Percentiles rank a stretch among this genome's conserved stretches.
Evolutionary conservation across 139 green algal species (phyloP).

Genomic region (Closterium sp.): DNA sequence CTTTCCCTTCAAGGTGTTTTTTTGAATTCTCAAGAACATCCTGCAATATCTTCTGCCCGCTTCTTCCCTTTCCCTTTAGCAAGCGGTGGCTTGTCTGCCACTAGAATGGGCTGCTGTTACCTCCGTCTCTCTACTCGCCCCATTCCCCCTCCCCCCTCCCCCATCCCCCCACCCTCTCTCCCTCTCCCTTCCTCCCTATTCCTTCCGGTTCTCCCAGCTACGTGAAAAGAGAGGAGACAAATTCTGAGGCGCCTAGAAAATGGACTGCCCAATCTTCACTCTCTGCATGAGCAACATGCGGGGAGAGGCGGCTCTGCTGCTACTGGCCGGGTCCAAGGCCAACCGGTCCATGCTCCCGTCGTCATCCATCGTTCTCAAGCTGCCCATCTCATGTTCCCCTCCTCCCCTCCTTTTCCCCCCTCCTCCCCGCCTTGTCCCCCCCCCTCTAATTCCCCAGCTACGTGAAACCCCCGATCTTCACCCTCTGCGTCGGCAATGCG

Average conservation of each 20-base stretch:
- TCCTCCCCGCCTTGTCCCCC: not conserved
- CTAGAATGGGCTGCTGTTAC: no score
- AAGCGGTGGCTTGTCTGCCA: no score
- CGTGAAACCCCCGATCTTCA: slow-evolving; percentile 85
- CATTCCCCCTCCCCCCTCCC: no score
- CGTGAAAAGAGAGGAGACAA: slow-evolving; percentile 87
- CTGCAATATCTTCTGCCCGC: no score
- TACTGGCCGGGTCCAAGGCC: slow-evolving; percentile 83
- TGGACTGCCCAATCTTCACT: slow-evolving; percentile 81
- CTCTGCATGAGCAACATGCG: slow-evolving; percentile 90
- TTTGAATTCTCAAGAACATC: no score
- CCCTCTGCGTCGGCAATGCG: slow-evolving; percentile 86
- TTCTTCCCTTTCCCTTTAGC: no score
- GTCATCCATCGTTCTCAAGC: slow-evolving; percentile 92
- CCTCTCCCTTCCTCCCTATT: no score
- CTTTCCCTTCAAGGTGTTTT: no score
- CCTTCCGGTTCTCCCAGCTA: slow-evolving; percentile 48
- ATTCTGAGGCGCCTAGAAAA: no score
- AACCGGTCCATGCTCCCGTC: slow-evolving; percentile 88
- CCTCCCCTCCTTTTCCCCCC: no score
- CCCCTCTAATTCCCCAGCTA: slow-evolving; percentile 50
- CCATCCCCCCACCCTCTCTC: no score
- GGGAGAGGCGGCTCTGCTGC: slow-evolving; percentile 93
- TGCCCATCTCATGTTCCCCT: slow-evolving; percentile 58
- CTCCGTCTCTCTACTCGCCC: no score